Base-by-base conservation (phyloP, 2,329 filamentous ascomycete species). In the Xylogone sp. region DNA sequence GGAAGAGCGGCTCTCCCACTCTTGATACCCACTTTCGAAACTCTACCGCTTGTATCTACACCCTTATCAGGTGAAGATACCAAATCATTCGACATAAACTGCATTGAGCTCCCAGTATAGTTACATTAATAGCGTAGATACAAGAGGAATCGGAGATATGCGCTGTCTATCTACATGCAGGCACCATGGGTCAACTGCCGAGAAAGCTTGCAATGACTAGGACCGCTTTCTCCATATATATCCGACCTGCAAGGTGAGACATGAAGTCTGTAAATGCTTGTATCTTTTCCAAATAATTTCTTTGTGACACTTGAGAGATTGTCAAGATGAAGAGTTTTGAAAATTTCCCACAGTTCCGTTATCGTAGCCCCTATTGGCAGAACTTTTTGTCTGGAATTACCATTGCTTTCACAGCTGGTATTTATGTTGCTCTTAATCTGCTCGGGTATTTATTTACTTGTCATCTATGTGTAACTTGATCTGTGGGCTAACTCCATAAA, bases 361-460 rank as follows among this genome's bases (percentile, higher is more conserved):
- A 47, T 24, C 45, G 45, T 13, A 47, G 45, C 20, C 45, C 45
- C 18, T 47, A 29, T 31, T 47, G 45, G 45, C 45, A 47, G 27
- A 47, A 47, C n/a, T 47, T 47, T 20, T n/a, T 47, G 18, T 47
- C 45, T 13, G 45, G 45, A 19, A 47, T 39, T 31, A 47, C 45
- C 12, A 47, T 47, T 47, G 45, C 45, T 1, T 47, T 47, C 29
- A 47, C 45, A 21, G 45, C 45, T 31, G 45, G 45, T 9, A 47
- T 47, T 19, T 47, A 47, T 47, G 45, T 47, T 12, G 45, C 45
- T 16, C 45, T 47, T 24, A 47, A 47, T 31, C 45, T 47, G 18
- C 45, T 47, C 2, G 45, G 45, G 45, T 47, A 29, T 31, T 19
- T 27, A 22, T 22, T 24, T 24, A 22, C 5, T 10, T 5, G 24